Evolutionary conservation across 164 flowering plant species (phyloP).

Genomic region (Tetrastigma voinierianum): DNA sequence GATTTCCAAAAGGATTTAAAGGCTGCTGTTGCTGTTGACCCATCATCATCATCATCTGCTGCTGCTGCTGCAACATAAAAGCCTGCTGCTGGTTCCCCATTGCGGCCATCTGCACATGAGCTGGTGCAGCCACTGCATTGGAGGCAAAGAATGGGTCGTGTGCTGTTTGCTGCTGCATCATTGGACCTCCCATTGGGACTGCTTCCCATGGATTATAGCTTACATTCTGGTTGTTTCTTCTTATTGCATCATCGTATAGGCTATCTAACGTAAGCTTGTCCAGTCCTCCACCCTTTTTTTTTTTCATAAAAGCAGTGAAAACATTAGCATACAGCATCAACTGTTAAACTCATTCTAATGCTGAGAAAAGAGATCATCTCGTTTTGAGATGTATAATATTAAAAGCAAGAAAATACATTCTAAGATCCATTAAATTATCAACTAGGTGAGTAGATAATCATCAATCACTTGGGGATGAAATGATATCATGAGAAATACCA

Average conservation of each 20-base stretch:
- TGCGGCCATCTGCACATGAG: conserved; percentile 62
- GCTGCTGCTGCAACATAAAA: conserved; percentile 65
- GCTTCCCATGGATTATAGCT: conserved; percentile 90
- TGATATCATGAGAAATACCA: conserved; percentile 44
- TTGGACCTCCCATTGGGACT: conserved; percentile 33
- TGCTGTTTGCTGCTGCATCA: conserved; percentile 49
- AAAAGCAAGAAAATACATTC: too few species aligned
- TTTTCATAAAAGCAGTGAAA: neutral
- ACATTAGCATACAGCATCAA: neutral
- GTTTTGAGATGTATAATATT: too few species aligned
- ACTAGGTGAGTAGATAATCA: too few species aligned
- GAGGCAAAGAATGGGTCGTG: conserved; percentile 79
- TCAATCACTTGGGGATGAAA: neutral
- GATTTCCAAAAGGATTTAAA: conserved; percentile 55
- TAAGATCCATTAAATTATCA: too few species aligned
- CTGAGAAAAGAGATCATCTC: neutral
- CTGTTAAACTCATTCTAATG: too few species aligned
- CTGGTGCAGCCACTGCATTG: conserved; percentile 50
- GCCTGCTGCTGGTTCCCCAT: conserved; percentile 74
- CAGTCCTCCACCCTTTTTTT: conserved; percentile 72
- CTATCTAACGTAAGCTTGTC: conserved; percentile 82
- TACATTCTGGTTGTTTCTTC: conserved; percentile 55
- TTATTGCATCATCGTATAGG: conserved; percentile 76
- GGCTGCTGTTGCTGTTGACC: conserved; percentile 44
- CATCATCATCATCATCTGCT: conserved; percentile 55